A percentile compares a stretch with the other conserved stretches of the same genome.
Evolutionary conservation across 257 asterid genomes (phyloP).

Genomic region (Penstemon newberryi): DNA sequence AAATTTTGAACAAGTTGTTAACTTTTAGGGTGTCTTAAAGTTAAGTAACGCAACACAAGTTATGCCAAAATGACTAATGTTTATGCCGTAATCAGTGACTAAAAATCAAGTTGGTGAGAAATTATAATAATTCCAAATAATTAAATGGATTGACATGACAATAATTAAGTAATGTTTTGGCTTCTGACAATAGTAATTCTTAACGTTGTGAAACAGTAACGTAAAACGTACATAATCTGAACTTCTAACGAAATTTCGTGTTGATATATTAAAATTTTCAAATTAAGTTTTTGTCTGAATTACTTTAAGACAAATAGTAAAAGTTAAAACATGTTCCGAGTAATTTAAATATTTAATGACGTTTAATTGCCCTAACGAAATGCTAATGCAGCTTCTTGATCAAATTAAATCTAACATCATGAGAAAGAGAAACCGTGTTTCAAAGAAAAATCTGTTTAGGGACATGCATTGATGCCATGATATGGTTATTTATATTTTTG

Average conservation of each 20-base stretch:
- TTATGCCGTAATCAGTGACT: conserved; percentile 50
- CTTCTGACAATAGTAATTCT: conserved; percentile 13
- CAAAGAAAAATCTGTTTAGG: conserved; percentile 10
- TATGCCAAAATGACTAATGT: conserved; percentile 31
- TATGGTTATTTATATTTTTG: too few species aligned
- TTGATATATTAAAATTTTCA: conserved; percentile 14
- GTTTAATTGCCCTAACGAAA: conserved; percentile 30
- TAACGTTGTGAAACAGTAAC: conserved; percentile 19
- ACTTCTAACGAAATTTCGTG: conserved; percentile 17
- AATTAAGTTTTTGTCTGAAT: not conserved
- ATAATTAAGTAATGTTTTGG: conserved; percentile 1
- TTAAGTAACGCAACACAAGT: conserved; percentile 28
- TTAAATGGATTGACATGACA: too few species aligned
- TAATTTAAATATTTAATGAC: conserved; percentile 14
- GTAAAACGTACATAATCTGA: conserved; percentile 3
- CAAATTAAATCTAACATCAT: conserved; percentile 34
- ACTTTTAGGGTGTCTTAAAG: conserved; percentile 48
- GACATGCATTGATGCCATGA: not conserved
- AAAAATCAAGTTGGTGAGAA: conserved; percentile 30
- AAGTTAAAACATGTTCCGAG: not conserved
- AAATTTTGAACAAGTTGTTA: conserved; percentile 37
- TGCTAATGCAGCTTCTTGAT: conserved; percentile 36
- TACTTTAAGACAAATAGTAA: conserved; percentile 25
- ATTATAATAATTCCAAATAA: not conserved
- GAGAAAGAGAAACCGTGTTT: conserved; percentile 28